phyloP scores from a whole-genome alignment of 257 asterid species.

The Thymus quinquecostatus region DNA sequence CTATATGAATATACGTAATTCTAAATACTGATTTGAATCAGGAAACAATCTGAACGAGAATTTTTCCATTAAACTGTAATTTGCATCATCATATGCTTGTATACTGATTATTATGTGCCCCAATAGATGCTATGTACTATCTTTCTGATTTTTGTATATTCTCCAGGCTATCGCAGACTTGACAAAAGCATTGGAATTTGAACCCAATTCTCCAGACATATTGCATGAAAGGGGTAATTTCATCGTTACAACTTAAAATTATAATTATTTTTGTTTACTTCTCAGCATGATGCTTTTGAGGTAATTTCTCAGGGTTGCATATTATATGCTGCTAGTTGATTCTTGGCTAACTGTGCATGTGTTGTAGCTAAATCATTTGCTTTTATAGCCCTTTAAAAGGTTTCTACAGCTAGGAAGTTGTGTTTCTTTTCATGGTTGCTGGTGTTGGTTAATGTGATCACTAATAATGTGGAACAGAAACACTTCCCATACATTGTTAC shows the following conservation, averaged over 20 bases:
- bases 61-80: too few relatives aligned
- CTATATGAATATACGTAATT: too few relatives aligned
- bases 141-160: slow-evolving; percentile 30
- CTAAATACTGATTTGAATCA: too few relatives aligned
- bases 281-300: slow-evolving; percentile 28
- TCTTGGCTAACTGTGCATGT: slow-evolving; percentile 31
- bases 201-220: slow-evolving; percentile 74
- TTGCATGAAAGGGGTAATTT: slow-evolving; percentile 92
- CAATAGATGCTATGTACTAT: slow-evolving; percentile 15
- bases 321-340: slow-evolving; percentile 19
- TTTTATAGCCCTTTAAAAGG: neutral
- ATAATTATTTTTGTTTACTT: neutral
- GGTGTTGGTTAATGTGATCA: neutral
- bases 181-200: slow-evolving; percentile 94
- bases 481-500: neutral
- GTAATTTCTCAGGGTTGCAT: slow-evolving; percentile 13
- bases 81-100: slow-evolving; percentile 19
- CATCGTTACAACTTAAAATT: slow-evolving; percentile 12
- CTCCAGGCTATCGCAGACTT: slow-evolving; percentile 91
- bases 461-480: neutral
- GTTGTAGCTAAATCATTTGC: slow-evolving; percentile 5
- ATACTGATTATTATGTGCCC: neutral
- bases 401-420: neutral
- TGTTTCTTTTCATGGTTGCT: neutral
- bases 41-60: too few relatives aligned